Evolutionary conservation across 2,329 filamentous ascomycete species (phyloP), one percentile per base, ranked within the genome.

Genomic region (Penicillium sp.): DNA sequence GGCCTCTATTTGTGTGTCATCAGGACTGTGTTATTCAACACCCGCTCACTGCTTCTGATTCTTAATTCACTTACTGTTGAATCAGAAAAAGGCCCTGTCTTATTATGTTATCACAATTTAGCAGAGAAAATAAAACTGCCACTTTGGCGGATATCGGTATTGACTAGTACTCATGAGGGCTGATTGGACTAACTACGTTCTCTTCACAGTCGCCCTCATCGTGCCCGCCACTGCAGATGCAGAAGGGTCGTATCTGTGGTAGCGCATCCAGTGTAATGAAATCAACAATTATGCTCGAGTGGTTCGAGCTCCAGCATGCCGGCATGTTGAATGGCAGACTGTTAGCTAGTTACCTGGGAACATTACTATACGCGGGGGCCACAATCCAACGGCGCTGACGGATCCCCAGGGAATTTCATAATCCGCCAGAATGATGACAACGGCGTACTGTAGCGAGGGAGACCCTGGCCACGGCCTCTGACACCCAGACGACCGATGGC

Each of bases 291-390:
- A 48, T 26, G 19, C 29, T 16, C 29, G 45, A 3, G 45, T 48
- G 10, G 31, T 48, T n/a, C n/a, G 29, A 37, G 31, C 45, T 48
- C 18, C 19, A 34, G 31, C 45, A 48, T 26, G 31, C 45, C n/a
- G 45, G 45, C 31, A 28, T 34, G n/a, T 19, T 34, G n/a, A 48
- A 48, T 16, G 19, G 31, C 18, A 48, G 21, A 24, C 31, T 48
- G 10, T 11, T 48, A 10, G 45, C 29, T n/a, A n/a, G n/a, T n/a
- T 3, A 48, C 45, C 14, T 36, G 33, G 21, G 45, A 48, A 18
- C 45, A 48, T 18, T 14, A 36, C 33, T 36, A 36, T 18, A 18
- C 33, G 10, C 14, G 14, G 18, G 33, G 33, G 14, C 33, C 14
- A 36, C 14, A 36, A 10, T 36, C n/a, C 33, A 36, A 36, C 31